Evolutionary conservation across 768 basidiomycete genomes (phyloP).

Genomic region (Pulveroboletus sp.): DNA sequence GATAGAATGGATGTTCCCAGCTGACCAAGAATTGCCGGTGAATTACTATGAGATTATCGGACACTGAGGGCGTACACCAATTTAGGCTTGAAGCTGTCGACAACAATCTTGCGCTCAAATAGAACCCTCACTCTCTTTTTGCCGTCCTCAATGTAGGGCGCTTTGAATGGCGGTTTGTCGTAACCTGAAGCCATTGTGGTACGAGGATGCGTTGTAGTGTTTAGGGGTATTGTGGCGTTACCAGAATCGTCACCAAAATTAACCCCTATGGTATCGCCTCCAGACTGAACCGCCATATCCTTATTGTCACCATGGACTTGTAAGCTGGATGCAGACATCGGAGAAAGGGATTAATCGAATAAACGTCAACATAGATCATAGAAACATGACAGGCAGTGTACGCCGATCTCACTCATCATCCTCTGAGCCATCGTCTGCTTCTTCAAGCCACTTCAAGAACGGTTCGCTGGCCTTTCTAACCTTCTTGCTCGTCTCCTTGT

Average conservation of each 20-base stretch:
- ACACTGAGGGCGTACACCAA: conserved; percentile 47
- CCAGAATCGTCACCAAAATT: too few relatives aligned
- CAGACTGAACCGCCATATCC: too few relatives aligned
- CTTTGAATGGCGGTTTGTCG: conserved; percentile 34
- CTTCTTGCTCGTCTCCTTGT: conserved; percentile 92
- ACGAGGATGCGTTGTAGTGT: background rate
- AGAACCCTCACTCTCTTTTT: conserved; percentile 53
- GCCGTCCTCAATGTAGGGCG: conserved; percentile 47
- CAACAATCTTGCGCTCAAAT: conserved; percentile 47
- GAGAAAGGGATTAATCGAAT: background rate
- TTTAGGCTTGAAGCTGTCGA: conserved; percentile 56
- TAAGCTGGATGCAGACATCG: too few relatives aligned
- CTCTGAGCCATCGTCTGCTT: conserved; percentile 70
- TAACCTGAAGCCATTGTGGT: conserved; percentile 15
- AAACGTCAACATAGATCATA: background rate
- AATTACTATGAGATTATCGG: background rate
- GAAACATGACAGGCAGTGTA: background rate
- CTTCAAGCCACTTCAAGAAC: conserved; percentile 93
- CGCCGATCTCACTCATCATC: conserved; percentile 26
- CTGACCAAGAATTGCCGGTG: conserved; percentile 29
- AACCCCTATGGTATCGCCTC: too few relatives aligned
- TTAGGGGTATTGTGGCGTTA: background rate
- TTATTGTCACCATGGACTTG: too few relatives aligned
- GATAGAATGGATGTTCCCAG: conserved; percentile 56
- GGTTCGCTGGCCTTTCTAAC: conserved; percentile 95